A percentile compares a stretch with the other conserved stretches of the same genome.
Evolutionary conservation across 768 basidiomycete genomes (phyloP).

Genomic region (Phallus indusiatus): DNA sequence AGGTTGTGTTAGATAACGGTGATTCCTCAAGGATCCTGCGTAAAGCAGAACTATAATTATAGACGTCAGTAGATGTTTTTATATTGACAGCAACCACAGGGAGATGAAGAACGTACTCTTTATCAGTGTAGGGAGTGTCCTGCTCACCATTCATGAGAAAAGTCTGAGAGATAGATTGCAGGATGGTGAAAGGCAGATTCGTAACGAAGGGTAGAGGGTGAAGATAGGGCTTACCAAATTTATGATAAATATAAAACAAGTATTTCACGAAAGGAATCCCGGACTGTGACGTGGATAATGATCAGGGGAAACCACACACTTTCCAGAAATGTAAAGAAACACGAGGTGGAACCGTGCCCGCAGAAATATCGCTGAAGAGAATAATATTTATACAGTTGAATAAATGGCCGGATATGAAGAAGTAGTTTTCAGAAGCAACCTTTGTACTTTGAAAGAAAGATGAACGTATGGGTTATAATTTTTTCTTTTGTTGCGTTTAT

Average conservation of each 20-base stretch:
- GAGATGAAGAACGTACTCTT: neutral
- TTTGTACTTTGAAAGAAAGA: too few relatives aligned
- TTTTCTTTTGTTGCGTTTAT: too few relatives aligned
- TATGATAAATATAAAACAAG: neutral
- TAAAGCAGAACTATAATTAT: constrained; percentile 2
- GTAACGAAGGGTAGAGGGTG: neutral
- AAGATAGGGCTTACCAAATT: neutral
- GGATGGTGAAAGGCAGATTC: neutral
- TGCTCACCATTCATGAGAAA: neutral
- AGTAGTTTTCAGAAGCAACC: too few relatives aligned
- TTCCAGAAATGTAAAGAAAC: neutral
- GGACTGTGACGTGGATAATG: neutral
- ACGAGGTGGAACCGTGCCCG: neutral
- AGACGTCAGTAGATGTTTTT: neutral
- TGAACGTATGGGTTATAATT: too few relatives aligned
- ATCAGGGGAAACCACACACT: neutral
- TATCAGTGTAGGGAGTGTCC: neutral
- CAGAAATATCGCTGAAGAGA: neutral
- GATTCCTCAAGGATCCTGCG: constrained; percentile 4
- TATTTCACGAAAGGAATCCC: neutral
- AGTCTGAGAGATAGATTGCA: neutral
- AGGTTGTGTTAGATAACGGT: constrained; percentile 1
- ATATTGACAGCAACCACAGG: neutral
- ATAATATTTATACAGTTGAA: too few relatives aligned
- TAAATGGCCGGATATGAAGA: too few relatives aligned